Evolutionary conservation across 441 rosid species (phyloP).

Genomic region (Erysimum cheiri): DNA sequence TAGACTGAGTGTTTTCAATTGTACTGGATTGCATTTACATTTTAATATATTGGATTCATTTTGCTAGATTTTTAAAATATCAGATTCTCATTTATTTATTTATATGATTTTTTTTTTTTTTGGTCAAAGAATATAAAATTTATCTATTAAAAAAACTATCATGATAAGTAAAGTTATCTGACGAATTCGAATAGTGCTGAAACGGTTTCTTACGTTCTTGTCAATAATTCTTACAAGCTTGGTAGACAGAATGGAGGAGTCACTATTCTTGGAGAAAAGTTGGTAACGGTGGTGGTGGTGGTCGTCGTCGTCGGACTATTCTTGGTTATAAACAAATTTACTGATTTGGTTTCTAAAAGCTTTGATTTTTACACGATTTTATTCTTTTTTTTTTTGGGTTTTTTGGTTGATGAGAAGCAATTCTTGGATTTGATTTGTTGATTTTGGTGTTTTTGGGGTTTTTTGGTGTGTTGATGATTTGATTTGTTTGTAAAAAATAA

Average conservation of each 20-base stretch:
- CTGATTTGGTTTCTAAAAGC: slow-evolving; percentile 21
- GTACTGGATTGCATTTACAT: too few species aligned
- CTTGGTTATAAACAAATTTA: slow-evolving; percentile 57
- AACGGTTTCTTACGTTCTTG: too few species aligned
- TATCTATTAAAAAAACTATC: too few species aligned
- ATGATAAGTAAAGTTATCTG: too few species aligned
- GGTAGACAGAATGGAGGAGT: slow-evolving; percentile 16
- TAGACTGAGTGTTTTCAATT: too few species aligned
- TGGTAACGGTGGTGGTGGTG: slow-evolving; percentile 18
- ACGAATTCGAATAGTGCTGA: too few species aligned
- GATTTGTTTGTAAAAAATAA: slow-evolving; percentile 26
- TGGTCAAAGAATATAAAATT: too few species aligned
- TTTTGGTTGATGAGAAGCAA: slow-evolving; percentile 19
- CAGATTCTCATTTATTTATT: too few species aligned
- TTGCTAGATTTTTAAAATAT: too few species aligned
- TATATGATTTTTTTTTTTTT: too few species aligned
- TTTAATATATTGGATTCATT: too few species aligned
- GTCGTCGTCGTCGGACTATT: slow-evolving; percentile 49
- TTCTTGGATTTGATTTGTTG: slow-evolving; percentile 13
- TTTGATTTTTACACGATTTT: slow-evolving; percentile 19
- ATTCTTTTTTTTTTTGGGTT: neutral
- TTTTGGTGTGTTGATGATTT: slow-evolving; percentile 20
- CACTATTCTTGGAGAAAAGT: slow-evolving; percentile 42
- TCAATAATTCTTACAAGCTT: too few species aligned
- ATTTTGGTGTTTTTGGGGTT: neutral